Conservation (phyloP, 768 basidiomycete genomes). For the Suillus alpinus region DNA sequence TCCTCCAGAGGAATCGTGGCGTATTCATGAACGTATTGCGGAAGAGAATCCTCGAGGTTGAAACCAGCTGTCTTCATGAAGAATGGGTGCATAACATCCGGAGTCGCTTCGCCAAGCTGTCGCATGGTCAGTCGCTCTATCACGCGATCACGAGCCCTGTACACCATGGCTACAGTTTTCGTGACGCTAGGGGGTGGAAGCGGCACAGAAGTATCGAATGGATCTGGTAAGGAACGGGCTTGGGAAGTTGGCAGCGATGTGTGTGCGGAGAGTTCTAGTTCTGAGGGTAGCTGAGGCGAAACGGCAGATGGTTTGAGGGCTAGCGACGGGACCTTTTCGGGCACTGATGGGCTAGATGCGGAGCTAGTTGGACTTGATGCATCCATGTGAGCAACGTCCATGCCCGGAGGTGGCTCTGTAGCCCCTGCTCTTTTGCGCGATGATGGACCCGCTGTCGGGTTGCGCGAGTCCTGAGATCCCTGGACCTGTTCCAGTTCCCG, state of each 20-base stretch:
- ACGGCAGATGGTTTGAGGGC: neutral
- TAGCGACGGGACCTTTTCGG: neutral
- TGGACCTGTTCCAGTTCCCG: slow-evolving; percentile 77
- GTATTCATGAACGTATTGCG: slow-evolving; percentile 85
- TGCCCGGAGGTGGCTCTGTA: neutral
- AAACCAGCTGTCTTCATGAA: slow-evolving; percentile 85
- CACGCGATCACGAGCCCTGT: slow-evolving; percentile 54
- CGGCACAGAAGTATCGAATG: neutral
- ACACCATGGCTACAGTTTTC: slow-evolving; percentile 37
- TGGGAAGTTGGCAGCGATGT: neutral
- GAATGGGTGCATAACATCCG: slow-evolving; percentile 84
- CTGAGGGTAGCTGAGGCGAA: neutral
- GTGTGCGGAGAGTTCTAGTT: neutral
- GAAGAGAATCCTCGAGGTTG: slow-evolving; percentile 79
- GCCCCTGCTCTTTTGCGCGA: slow-evolving; percentile 39
- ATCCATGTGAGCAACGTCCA: neutral
- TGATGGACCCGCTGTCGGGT: slow-evolving; percentile 30
- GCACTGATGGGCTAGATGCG: neutral
- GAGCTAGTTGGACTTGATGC: neutral
- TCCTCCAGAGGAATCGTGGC: slow-evolving; percentile 80
- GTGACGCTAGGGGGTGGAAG: neutral
- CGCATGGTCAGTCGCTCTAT: slow-evolving; percentile 83
- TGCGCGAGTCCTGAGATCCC: slow-evolving; percentile 52
- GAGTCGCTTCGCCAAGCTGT: slow-evolving; percentile 85
- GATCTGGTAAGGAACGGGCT: neutral